Evolutionary conservation across 2,329 filamentous ascomycete species (phyloP).

Genomic region (Incumbomyces delicatus): DNA sequence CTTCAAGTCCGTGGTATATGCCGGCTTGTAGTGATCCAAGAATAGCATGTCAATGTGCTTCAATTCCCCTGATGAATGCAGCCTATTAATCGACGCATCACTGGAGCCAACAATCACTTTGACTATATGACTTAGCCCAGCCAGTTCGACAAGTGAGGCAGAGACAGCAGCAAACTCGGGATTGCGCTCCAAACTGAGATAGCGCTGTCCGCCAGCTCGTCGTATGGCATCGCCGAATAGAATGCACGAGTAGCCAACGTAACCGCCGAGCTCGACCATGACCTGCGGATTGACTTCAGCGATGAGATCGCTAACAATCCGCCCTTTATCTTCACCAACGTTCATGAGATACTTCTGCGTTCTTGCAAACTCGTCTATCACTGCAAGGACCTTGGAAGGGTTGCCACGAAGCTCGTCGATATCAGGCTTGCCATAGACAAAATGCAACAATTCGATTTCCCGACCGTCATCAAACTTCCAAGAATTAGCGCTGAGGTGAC

Average conservation of each 20-base stretch:
- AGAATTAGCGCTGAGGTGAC: not conserved
- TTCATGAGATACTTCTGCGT: conserved; percentile 70
- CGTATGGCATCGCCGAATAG: conserved; percentile 60
- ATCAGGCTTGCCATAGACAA: conserved; percentile 53
- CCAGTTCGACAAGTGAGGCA: conserved; percentile 58
- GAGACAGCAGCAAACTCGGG: conserved; percentile 65
- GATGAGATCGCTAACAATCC: conserved; percentile 60
- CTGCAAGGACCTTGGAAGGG: conserved; percentile 53
- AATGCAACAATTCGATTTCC: conserved; percentile 63
- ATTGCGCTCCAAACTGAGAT: conserved; percentile 64
- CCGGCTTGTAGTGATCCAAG: conserved; percentile 70
- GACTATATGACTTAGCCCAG: conserved; percentile 61
- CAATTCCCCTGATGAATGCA: conserved; percentile 46
- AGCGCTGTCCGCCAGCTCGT: conserved; percentile 53
- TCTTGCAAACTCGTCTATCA: conserved; percentile 60
- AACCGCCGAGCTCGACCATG: conserved; percentile 73
- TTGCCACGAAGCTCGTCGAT: conserved; percentile 55
- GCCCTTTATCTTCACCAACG: conserved; percentile 64
- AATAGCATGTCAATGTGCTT: conserved; percentile 62
- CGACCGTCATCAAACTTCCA: conserved; percentile 58
- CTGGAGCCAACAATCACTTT: conserved; percentile 61
- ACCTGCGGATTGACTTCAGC: conserved; percentile 53
- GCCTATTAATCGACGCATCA: conserved; percentile 52
- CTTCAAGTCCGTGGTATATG: conserved; percentile 65
- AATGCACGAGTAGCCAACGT: conserved; percentile 72